A percentile compares a stretch with the other conserved stretches of the same genome.
phyloP scores from a whole-genome alignment of 352 stramenopile genomes.

The Hyaloperonospora brassicae region DNA sequence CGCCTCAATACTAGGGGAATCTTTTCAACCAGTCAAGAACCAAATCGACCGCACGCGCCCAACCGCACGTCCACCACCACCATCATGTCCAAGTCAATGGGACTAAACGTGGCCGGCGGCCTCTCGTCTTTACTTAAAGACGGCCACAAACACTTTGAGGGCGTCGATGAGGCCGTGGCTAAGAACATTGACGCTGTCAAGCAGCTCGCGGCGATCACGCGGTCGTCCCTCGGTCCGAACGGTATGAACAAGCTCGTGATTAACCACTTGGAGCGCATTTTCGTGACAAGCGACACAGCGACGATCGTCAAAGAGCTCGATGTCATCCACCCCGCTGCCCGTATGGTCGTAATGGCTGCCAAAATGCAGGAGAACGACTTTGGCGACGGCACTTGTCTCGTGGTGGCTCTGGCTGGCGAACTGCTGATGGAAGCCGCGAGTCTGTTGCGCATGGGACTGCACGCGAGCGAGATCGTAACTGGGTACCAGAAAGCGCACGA shows the following conservation, averaged over 20 bases:
- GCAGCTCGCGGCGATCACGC: constrained; percentile 95
- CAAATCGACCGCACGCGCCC: neutral
- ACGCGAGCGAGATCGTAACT: constrained; percentile 95
- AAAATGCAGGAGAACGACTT: constrained; percentile 98
- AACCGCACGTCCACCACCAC: constrained; percentile 1
- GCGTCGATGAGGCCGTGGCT: constrained; percentile 92
- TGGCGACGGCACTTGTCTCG: constrained; percentile 94
- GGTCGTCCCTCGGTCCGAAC: constrained; percentile 96
- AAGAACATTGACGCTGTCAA: constrained; percentile 98
- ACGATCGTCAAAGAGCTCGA: constrained; percentile 98
- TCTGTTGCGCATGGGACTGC: constrained; percentile 96
- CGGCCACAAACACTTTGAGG: constrained; percentile 94
- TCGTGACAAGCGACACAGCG: constrained; percentile 98
- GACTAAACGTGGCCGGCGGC: constrained; percentile 92
- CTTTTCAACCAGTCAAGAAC: constrained; percentile 25
- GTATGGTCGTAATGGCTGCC: constrained; percentile 96
- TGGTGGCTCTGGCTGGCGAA: constrained; percentile 95
- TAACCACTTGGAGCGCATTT: constrained; percentile 99
- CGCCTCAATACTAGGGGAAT: constrained; percentile 18
- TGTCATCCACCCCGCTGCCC: constrained; percentile 97
- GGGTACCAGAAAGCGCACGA: constrained; percentile 95
- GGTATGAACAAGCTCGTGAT: constrained; percentile 99
- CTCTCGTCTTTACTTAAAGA: constrained; percentile 97
- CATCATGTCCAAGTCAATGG: constrained; percentile 90
- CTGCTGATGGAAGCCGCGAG: constrained; percentile 94